Conservation (phyloP, 2,329 filamentous ascomycete genomes). For the Alternaria rosae region DNA sequence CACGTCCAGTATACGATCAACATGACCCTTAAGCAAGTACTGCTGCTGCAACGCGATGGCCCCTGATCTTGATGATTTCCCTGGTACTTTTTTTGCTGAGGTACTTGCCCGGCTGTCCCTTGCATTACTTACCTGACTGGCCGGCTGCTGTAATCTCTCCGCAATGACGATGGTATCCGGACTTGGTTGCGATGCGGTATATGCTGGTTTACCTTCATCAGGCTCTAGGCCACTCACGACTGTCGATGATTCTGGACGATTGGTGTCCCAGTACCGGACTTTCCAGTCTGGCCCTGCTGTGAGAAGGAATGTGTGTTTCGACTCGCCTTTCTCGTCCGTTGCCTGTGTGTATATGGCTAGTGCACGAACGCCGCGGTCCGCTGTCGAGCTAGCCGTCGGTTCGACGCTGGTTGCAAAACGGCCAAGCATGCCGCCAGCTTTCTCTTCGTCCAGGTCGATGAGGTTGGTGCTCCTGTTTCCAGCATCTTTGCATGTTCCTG, state of each 20-base stretch:
- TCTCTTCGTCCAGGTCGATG: slow-evolving; percentile 90
- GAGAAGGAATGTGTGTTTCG: slow-evolving; percentile 82
- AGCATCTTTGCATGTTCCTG: slow-evolving; percentile 53
- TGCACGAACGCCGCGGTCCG: slow-evolving; percentile 74
- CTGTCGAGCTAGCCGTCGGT: slow-evolving; percentile 57
- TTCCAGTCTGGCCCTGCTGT: slow-evolving; percentile 90
- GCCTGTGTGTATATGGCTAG: slow-evolving; percentile 76
- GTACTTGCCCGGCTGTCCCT: slow-evolving; percentile 36
- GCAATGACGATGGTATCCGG: slow-evolving; percentile 52
- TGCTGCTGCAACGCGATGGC: slow-evolving; percentile 95
- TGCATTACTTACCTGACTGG: slow-evolving; percentile 20
- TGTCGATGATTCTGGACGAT: slow-evolving; percentile 76
- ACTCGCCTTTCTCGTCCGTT: slow-evolving; percentile 72
- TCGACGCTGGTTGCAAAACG: slow-evolving; percentile 78
- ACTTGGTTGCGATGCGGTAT: slow-evolving; percentile 52
- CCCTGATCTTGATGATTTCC: slow-evolving; percentile 73
- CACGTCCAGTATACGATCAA: slow-evolving; percentile 88
- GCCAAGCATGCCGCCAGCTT: slow-evolving; percentile 81
- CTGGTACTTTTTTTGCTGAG: slow-evolving; percentile 46
- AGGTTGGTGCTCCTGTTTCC: slow-evolving; percentile 67
- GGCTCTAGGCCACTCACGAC: slow-evolving; percentile 79
- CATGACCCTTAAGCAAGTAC: slow-evolving; percentile 81
- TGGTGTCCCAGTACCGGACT: slow-evolving; percentile 91
- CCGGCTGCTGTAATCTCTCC: slow-evolving; percentile 44
- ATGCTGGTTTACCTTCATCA: slow-evolving; percentile 77